A percentile compares a stretch with the other conserved stretches of the same genome.
These are phyloP conservation scores for Populus trichocarpa DNA, from an alignment of 441 rosid species.

Conservation along the genomic window DNA sequence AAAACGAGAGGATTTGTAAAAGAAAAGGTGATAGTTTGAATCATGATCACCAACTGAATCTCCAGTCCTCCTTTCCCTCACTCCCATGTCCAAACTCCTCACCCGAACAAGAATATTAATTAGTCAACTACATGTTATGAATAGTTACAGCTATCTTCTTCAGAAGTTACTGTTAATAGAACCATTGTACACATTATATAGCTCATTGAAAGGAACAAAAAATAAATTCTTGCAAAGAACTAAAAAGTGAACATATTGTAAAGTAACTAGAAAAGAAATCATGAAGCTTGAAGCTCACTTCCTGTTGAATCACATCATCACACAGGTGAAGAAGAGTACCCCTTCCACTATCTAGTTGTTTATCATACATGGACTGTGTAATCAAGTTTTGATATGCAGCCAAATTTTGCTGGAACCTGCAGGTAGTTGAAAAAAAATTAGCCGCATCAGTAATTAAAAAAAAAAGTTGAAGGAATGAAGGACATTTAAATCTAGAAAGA, in stretches of 20 bases:
- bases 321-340: constrained; percentile 96
- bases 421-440: constrained; percentile 25
- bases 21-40: not conserved
- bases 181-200: not conserved
- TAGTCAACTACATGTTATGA: not conserved
- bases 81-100: not conserved
- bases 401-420: constrained; percentile 77
- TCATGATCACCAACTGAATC: not conserved
- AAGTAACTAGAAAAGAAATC: not conserved
- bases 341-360: constrained; percentile 94
- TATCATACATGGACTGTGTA: constrained; percentile 88
- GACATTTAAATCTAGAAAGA: not conserved
- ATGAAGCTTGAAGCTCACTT: constrained; percentile 39
- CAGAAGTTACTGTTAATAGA: not conserved
- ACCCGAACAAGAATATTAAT: not conserved
- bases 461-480: not conserved
- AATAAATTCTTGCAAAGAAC: not conserved
- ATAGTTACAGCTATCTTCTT: not conserved
- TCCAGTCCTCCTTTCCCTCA: not conserved
- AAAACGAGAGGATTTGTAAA: not conserved
- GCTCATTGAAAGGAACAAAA: not conserved
- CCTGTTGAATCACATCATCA: constrained; percentile 91
- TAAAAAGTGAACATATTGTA: not conserved
- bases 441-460: constrained; percentile 1
- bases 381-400: constrained; percentile 86